Conservation (phyloP, 352 stramenopile species). For the Globisporangium nodosum region DNA sequence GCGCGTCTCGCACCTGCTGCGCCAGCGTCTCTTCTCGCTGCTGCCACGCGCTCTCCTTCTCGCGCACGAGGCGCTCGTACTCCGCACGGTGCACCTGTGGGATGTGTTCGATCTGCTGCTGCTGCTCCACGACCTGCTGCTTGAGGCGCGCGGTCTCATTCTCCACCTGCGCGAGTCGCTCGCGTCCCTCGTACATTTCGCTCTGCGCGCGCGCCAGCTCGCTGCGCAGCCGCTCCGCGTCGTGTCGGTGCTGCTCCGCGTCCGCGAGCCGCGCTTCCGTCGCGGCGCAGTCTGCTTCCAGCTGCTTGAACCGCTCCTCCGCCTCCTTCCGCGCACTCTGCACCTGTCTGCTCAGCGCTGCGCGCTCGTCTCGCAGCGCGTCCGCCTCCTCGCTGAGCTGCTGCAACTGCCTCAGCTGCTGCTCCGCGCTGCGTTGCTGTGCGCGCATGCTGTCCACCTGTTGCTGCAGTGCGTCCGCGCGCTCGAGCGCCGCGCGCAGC, state of each 20-base stretch:
- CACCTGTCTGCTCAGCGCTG: slow-evolving; percentile 31
- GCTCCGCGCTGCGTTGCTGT: slow-evolving; percentile 11
- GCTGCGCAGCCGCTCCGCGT: slow-evolving; percentile 30
- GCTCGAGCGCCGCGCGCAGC: slow-evolving; percentile 12
- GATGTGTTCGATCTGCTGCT: slow-evolving; percentile 18
- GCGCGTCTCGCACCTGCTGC: slow-evolving; percentile 15
- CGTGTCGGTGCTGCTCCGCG: slow-evolving; percentile 28
- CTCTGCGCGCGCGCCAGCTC: slow-evolving; percentile 35
- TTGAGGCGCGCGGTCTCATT: slow-evolving; percentile 14
- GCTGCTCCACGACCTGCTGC: slow-evolving; percentile 11
- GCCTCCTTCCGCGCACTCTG: background rate
- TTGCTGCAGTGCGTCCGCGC: slow-evolving; percentile 21
- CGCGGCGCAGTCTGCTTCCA: slow-evolving; percentile 54
- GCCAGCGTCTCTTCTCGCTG: slow-evolving; percentile 21
- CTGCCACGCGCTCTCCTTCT: slow-evolving; percentile 26
- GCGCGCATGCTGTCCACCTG: slow-evolving; percentile 12
- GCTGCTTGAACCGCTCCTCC: slow-evolving; percentile 40
- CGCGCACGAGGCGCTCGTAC: slow-evolving; percentile 16
- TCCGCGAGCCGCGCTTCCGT: slow-evolving; percentile 38
- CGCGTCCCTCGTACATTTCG: slow-evolving; percentile 25
- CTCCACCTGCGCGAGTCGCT: slow-evolving; percentile 22
- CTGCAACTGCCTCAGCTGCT: slow-evolving; percentile 34
- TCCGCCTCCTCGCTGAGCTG: slow-evolving; percentile 46
- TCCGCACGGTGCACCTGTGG: slow-evolving; percentile 17
- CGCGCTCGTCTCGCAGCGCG: slow-evolving; percentile 39